Conservation (phyloP, 1,284 basidiomycete species). For the Pseudozyma sp. region DNA sequence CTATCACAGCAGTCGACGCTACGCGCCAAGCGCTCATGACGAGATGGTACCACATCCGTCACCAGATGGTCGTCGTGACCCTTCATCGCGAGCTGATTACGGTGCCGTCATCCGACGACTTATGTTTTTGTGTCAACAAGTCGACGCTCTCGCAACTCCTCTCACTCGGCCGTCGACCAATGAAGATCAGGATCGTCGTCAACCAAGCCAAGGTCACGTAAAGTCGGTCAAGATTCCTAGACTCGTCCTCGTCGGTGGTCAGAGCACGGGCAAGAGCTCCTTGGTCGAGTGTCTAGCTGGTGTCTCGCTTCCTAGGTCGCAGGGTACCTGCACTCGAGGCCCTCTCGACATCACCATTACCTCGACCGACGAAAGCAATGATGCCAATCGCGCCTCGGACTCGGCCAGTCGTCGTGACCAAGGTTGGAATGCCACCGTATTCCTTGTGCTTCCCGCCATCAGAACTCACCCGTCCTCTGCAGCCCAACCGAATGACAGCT, state of each 20-base stretch:
- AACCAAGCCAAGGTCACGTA: neutral
- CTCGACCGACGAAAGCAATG: neutral
- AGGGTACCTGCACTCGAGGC: slow-evolving; percentile 29
- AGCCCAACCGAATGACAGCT: neutral
- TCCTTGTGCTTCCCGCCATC: slow-evolving; percentile 6
- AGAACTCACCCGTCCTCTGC: neutral
- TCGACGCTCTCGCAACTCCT: slow-evolving; percentile 20
- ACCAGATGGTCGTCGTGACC: slow-evolving; percentile 3
- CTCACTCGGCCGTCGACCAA: neutral
- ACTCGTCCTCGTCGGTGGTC: slow-evolving; percentile 24
- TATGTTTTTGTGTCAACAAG: slow-evolving; percentile 10
- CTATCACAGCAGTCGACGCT: neutral
- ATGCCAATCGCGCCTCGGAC: neutral
- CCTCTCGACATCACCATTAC: slow-evolving; percentile 32
- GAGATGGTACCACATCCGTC: slow-evolving; percentile 2
- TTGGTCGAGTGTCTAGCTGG: slow-evolving; percentile 33
- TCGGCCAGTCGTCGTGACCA: neutral
- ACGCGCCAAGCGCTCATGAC: neutral
- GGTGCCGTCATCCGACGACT: slow-evolving; percentile 25
- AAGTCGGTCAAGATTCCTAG: slow-evolving; percentile 10
- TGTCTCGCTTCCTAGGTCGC: slow-evolving; percentile 20
- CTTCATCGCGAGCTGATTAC: slow-evolving; percentile 6
- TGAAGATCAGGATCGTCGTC: slow-evolving; percentile 14
- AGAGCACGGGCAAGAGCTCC: slow-evolving; percentile 32
- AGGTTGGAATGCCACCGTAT: slow-evolving; percentile 13